Conservation (phyloP, 352 stramenopile species). For the Phytophthora aleatoria region DNA sequence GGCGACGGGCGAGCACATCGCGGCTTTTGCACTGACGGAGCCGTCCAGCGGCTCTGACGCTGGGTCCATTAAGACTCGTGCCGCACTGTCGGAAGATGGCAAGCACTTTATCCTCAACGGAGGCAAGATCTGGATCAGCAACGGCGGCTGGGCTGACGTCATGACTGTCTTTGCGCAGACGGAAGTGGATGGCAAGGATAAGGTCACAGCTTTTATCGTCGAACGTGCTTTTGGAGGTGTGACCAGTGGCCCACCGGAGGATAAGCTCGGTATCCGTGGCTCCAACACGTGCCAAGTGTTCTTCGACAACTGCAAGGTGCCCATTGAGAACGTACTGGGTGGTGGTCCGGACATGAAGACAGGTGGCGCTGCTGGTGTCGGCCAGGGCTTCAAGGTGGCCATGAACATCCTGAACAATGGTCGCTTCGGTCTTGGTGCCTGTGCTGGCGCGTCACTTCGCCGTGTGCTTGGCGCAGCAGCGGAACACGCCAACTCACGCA, state of each 20-base stretch:
- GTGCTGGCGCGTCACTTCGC: constrained; percentile 69
- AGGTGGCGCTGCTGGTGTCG: constrained; percentile 71
- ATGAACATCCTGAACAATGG: constrained; percentile 96
- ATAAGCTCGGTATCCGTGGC: constrained; percentile 97
- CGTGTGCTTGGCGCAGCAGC: constrained; percentile 68
- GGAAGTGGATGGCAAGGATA: constrained; percentile 95
- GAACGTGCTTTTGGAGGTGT: constrained; percentile 93
- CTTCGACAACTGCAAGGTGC: constrained; percentile 96
- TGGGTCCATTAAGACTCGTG: constrained; percentile 90
- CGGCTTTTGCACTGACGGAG: constrained; percentile 90
- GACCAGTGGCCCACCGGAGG: constrained; percentile 92
- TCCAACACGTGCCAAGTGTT: constrained; percentile 97
- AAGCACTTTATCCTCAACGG: constrained; percentile 93
- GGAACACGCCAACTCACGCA: constrained; percentile 79
- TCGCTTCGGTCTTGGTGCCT: constrained; percentile 83
- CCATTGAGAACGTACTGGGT: constrained; percentile 90
- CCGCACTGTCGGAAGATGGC: constrained; percentile 90
- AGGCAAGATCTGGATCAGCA: constrained; percentile 98
- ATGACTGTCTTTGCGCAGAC: constrained; percentile 98
- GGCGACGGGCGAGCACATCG: constrained; percentile 87
- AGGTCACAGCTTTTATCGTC: constrained; percentile 98
- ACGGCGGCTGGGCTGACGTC: constrained; percentile 94
- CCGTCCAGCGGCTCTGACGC: constrained; percentile 91
- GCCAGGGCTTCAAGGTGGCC: constrained; percentile 92
- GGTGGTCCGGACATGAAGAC: constrained; percentile 77